Percentiles rank a stretch among this genome's conserved stretches.
phyloP scores from a whole-genome alignment of 768 basidiomycete genomes.

The Leucocoprinus leucothites region DNA sequence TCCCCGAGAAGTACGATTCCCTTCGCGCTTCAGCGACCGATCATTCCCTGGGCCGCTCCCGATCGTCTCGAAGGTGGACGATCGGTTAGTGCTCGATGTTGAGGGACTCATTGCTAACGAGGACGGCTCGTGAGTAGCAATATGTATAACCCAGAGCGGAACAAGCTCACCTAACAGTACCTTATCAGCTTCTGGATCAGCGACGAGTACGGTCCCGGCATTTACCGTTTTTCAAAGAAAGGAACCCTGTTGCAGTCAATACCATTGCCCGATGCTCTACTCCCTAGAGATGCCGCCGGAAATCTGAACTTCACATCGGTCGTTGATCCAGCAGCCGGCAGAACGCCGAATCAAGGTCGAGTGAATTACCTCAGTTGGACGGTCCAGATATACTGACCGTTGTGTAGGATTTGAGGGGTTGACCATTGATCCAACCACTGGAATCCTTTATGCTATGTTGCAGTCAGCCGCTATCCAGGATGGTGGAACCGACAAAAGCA shows the following conservation, averaged over 20 bases:
- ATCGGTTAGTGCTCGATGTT: slow-evolving; percentile 50
- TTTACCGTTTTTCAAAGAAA: slow-evolving; percentile 47
- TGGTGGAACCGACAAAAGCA: slow-evolving; percentile 46
- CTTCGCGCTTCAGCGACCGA: slow-evolving; percentile 24
- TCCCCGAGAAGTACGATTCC: slow-evolving; percentile 41
- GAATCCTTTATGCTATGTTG: slow-evolving; percentile 56
- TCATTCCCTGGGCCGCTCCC: slow-evolving; percentile 42
- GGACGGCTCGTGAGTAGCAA: slow-evolving; percentile 52
- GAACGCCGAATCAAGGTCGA: slow-evolving; percentile 52
- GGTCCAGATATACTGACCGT: background rate
- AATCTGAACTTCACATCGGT: slow-evolving; percentile 50
- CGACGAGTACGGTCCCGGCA: slow-evolving; percentile 70
- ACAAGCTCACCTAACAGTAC: background rate
- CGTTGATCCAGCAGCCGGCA: slow-evolving; percentile 47
- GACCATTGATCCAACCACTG: slow-evolving; percentile 44
- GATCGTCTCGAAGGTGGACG: slow-evolving; percentile 36
- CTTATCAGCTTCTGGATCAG: slow-evolving; percentile 54
- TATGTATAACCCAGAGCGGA: background rate
- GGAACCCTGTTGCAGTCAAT: slow-evolving; percentile 55
- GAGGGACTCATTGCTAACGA: slow-evolving; percentile 56
- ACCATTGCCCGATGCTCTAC: slow-evolving; percentile 53
- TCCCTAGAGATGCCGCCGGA: slow-evolving; percentile 44
- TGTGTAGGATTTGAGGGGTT: slow-evolving; percentile 56
- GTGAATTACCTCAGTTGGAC: background rate
- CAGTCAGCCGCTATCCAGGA: slow-evolving; percentile 66